Percentiles rank a stretch among this genome's conserved stretches.
These are phyloP conservation scores for Hymenoscyphus fraxineus DNA, from an alignment of 2,329 filamentous ascomycete species.

Conservation along the genomic window DNA sequence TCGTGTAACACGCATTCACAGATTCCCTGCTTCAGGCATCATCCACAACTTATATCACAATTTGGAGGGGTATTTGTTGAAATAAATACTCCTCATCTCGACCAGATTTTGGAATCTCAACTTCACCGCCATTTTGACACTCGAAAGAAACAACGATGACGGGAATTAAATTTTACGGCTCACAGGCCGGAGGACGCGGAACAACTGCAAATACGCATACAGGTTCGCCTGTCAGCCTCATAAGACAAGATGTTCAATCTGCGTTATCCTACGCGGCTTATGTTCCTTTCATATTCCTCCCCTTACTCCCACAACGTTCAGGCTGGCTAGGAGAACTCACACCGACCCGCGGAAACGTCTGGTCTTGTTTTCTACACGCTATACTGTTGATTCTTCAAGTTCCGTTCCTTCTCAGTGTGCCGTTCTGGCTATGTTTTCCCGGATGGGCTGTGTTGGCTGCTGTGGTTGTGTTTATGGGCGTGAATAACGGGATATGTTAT, in stretches of 20 bases:
- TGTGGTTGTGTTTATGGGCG: constrained; percentile 42
- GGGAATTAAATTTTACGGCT: constrained; percentile 53
- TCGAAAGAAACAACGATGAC: constrained; percentile 26
- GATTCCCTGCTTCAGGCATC: neutral
- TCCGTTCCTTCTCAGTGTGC: constrained; percentile 55
- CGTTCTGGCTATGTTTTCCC: constrained; percentile 46
- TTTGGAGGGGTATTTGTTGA: neutral
- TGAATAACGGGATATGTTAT: constrained; percentile 50
- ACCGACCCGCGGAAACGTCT: constrained; percentile 52
- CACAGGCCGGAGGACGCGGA: constrained; percentile 53
- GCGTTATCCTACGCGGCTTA: constrained; percentile 33
- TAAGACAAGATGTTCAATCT: constrained; percentile 39
- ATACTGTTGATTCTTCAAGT: constrained; percentile 58
- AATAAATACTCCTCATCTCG: neutral
- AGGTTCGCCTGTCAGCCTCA: constrained; percentile 38
- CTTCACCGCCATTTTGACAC: constrained; percentile 3
- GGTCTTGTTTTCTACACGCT: constrained; percentile 54
- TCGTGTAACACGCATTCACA: neutral
- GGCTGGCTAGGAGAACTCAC: constrained; percentile 62
- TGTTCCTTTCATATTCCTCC: constrained; percentile 59
- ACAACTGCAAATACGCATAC: constrained; percentile 61
- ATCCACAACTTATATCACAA: neutral
- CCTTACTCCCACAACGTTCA: constrained; percentile 49
- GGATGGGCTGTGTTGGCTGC: constrained; percentile 44
- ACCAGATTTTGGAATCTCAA: neutral